These are phyloP conservation scores for Thalia dealbata DNA, from an alignment of 176 grass and related monocot species.

Conservation along the genomic window DNA sequence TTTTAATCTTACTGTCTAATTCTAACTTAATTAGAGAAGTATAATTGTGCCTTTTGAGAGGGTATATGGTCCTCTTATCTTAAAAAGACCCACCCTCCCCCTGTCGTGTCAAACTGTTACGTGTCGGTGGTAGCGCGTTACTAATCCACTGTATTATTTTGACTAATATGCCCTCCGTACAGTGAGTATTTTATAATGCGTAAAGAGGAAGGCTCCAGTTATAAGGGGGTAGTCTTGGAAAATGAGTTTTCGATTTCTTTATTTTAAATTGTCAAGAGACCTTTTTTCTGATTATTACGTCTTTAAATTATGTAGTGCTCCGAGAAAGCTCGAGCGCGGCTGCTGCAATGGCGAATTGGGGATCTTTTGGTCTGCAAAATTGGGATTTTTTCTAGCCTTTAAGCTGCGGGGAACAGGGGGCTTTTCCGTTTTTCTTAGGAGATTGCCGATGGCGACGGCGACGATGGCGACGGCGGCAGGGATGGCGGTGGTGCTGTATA, in stretches of 20 bases:
- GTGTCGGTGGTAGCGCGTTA: too few relatives aligned
- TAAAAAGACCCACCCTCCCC: too few relatives aligned
- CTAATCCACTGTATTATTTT: background rate
- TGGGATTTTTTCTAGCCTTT: background rate
- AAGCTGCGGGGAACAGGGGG: background rate
- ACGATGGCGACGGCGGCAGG: conserved; percentile 88
- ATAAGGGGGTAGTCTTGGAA: background rate
- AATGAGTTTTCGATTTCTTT: background rate
- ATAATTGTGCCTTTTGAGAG: too few relatives aligned
- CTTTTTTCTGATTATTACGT: background rate
- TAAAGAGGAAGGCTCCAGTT: too few relatives aligned
- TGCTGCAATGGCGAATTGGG: background rate
- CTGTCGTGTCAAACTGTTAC: too few relatives aligned
- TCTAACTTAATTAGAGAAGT: too few relatives aligned
- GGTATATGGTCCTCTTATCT: too few relatives aligned
- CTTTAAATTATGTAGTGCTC: background rate
- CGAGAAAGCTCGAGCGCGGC: background rate
- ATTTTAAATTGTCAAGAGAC: background rate
- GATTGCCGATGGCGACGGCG: conserved; percentile 56
- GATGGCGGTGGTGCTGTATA: conserved; percentile 75
- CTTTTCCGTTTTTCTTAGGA: background rate
- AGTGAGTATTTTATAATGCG: background rate
- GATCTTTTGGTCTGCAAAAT: background rate
- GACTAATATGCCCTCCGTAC: background rate
- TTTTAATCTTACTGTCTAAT: too few relatives aligned